phyloP scores from a whole-genome alignment of 768 basidiomycete genomes.

The Kwoniella dendrophila region DNA sequence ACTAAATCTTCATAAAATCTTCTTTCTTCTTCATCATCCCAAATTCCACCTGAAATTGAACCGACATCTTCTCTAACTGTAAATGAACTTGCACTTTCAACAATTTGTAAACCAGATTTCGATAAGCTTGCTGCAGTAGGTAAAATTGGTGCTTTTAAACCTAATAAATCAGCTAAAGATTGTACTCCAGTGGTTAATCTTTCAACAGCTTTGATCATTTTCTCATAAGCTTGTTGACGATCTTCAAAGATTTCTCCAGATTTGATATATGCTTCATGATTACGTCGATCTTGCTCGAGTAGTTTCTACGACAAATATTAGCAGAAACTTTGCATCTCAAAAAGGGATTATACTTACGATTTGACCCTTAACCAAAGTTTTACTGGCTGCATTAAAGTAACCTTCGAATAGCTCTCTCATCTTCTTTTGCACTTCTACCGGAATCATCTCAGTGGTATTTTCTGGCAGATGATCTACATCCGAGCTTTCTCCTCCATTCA shows the following conservation, averaged over 20 bases:
- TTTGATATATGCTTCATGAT: conserved; percentile 98
- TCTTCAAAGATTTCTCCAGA: conserved; percentile 99
- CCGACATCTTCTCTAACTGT: conserved; percentile 64
- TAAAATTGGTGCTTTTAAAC: conserved; percentile 76
- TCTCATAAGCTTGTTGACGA: conserved; percentile 96
- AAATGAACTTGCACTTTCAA: conserved; percentile 51
- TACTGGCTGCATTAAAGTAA: conserved; percentile 88
- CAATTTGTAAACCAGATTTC: conserved; percentile 55
- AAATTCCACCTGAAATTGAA: conserved; percentile 71
- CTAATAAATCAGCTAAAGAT: conserved; percentile 87
- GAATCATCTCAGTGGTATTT: conserved; percentile 71
- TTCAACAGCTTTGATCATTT: conserved; percentile 95
- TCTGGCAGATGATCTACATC: conserved; percentile 26
- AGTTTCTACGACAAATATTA: conserved; percentile 65
- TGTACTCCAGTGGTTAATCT: conserved; percentile 85
- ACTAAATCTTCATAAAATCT: conserved; percentile 90
- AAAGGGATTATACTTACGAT: conserved; percentile 62
- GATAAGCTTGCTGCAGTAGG: conserved; percentile 68
- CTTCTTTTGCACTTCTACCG: conserved; percentile 79
- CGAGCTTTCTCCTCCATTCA: not conserved
- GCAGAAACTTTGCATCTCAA: not conserved
- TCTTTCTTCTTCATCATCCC: conserved; percentile 97
- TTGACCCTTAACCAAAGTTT: conserved; percentile 88
- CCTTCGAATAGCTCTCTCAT: conserved; percentile 91
- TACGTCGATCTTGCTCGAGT: conserved; percentile 93